Conservation (phyloP, 495 filamentous ascomycete species). For the Aspergillus conjunctus region DNA sequence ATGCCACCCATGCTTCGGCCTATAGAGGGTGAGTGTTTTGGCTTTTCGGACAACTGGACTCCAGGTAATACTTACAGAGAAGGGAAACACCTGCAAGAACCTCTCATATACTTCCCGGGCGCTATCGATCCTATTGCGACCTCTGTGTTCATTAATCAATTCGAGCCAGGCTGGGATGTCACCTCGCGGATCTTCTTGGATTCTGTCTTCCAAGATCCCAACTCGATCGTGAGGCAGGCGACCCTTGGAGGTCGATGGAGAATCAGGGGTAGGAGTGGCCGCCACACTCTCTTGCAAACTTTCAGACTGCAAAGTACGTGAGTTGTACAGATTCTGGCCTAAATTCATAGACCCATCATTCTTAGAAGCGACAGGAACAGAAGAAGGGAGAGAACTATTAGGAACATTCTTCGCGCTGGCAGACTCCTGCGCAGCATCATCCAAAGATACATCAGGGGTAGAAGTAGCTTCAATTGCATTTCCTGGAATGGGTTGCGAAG, state of each 20-base stretch:
- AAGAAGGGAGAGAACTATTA: constrained; percentile 55
- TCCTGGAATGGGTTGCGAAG: constrained; percentile 56
- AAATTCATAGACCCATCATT: constrained; percentile 47
- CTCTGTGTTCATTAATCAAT: constrained; percentile 82
- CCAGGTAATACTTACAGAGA: constrained; percentile 68
- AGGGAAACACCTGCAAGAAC: constrained; percentile 84
- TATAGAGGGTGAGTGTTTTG: constrained; percentile 38
- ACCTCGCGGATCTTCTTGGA: constrained; percentile 86
- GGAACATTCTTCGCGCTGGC: constrained; percentile 54
- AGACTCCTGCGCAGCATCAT: constrained; percentile 55
- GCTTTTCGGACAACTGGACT: neutral
- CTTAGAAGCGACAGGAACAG: constrained; percentile 49
- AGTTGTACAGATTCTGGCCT: constrained; percentile 46
- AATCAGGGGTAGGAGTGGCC: constrained; percentile 42
- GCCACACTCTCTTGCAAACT: constrained; percentile 43
- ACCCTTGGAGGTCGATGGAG: constrained; percentile 48
- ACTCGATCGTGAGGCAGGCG: constrained; percentile 76
- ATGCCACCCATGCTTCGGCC: constrained; percentile 88
- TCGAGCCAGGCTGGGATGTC: constrained; percentile 88
- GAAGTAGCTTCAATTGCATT: constrained; percentile 60
- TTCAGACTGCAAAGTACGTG: constrained; percentile 41
- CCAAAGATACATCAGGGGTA: constrained; percentile 61
- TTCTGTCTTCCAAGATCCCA: constrained; percentile 84
- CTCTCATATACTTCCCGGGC: constrained; percentile 79
- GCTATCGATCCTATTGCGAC: constrained; percentile 78